Evolutionary conservation across 257 asterid species (phyloP), one percentile per base, ranked within the genome.

Genomic region (Hygrophila difformis): DNA sequence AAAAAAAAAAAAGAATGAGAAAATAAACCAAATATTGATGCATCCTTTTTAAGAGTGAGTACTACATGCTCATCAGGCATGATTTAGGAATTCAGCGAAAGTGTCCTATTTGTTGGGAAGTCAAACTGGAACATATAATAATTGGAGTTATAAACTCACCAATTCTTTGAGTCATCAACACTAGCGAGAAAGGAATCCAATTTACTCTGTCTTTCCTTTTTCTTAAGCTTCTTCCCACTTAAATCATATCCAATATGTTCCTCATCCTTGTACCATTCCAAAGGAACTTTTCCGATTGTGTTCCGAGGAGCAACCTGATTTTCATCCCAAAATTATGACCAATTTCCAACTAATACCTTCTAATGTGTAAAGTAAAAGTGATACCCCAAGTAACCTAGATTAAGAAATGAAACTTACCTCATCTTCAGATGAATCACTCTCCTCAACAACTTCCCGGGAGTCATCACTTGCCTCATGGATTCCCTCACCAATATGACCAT

Each of bases 221-320:
- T 91, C 84, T 80, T 91, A 26, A 91, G 82, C 81, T 91, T 91
- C 86, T 66, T 82, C 52, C 98, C 98, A 22, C 84, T 49, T 53
- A 76, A 38, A 61, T 86, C 87, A 67, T 91, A 91, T 64, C 98
- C 98, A 44, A 86, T 76, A 60, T 91, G 98, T 68, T 70, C 98
- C 77, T 91, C 98, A 39, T 91, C 95, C 59, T 69, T 60, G 73
- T 91, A 91, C 94, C 94, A 91, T 45, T 44, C 62, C 64, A 86
- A 63, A 18, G 98, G 98, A 56, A 91, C 95, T 68, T 76, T 55
- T 40, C 98, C 98, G 55, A 86, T 35, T 2, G 98, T 91, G 67
- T 91, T 91, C 46, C 84, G 95, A 51, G 98, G 95, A 47, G 74
- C 75, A 64, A 82, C 94, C 98, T 89, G 63, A 44, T 49, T 56